Percentiles rank a stretch among this genome's conserved stretches.
Evolutionary conservation across 805 yeast species (phyloP).

Genomic region (Candida railenensis): DNA sequence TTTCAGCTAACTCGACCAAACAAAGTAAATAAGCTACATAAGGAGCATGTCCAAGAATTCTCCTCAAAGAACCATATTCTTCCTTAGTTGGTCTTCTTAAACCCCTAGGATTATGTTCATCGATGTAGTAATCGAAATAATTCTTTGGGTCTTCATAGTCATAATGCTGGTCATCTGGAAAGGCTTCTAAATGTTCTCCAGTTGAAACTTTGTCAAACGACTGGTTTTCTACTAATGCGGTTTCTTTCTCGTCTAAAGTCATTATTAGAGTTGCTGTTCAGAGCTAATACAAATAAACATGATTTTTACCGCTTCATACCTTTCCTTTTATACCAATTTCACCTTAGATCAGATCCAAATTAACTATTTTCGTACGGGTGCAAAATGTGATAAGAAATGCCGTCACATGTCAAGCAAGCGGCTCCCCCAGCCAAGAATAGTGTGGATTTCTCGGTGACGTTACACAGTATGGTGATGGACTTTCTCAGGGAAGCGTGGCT

Average conservation of each 20-base stretch:
- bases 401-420: background rate
- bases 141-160: constrained; percentile 22
- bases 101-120: constrained; percentile 38
- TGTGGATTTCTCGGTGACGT: background rate
- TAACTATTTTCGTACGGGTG: background rate
- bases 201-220: background rate
- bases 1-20: constrained; percentile 51
- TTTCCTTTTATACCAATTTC: background rate
- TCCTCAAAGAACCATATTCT: constrained; percentile 27
- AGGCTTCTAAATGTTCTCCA: background rate
- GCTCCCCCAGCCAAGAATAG: background rate
- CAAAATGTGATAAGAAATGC: background rate
- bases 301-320: no score
- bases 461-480: background rate
- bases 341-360: no score
- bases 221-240: background rate
- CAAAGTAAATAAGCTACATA: constrained; percentile 50
- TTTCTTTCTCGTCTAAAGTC: background rate
- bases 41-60: constrained; percentile 48
- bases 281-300: background rate
- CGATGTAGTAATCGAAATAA: constrained; percentile 22
- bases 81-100: constrained; percentile 31
- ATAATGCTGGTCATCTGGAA: constrained; percentile 8
- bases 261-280: background rate
- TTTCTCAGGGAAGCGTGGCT: background rate